These are phyloP conservation scores for Schwanniomyces yamadae DNA, from an alignment of 805 yeast genomes.

Conservation along the genomic window DNA sequence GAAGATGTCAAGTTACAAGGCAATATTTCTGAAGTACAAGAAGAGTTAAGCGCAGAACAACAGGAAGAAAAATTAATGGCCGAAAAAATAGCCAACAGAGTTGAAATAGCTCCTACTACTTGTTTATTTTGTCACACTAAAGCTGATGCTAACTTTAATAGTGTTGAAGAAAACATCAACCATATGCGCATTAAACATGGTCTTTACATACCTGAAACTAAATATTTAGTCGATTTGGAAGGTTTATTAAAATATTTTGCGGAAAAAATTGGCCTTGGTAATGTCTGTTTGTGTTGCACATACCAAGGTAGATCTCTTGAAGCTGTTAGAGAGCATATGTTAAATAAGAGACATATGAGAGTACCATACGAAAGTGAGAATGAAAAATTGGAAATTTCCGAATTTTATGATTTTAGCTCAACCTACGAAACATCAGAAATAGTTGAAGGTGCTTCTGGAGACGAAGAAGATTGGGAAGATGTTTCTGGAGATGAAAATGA, in stretches of 20 bases:
- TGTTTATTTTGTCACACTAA: slow-evolving; percentile 52
- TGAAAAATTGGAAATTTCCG: slow-evolving; percentile 72
- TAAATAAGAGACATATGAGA: slow-evolving; percentile 80
- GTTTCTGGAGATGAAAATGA: slow-evolving; percentile 28
- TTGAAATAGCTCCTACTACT: slow-evolving; percentile 47
- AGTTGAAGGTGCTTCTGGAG: slow-evolving; percentile 11
- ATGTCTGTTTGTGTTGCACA: slow-evolving; percentile 76
- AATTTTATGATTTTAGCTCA: slow-evolving; percentile 80
- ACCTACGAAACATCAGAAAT: slow-evolving; percentile 43
- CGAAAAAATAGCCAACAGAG: slow-evolving; percentile 44
- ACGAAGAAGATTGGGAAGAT: slow-evolving; percentile 42
- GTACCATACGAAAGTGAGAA: slow-evolving; percentile 83
- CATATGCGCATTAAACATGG: slow-evolving; percentile 86
- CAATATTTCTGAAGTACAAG: neutral
- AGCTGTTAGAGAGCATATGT: slow-evolving; percentile 87
- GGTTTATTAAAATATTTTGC: slow-evolving; percentile 78
- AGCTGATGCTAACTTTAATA: slow-evolving; percentile 28
- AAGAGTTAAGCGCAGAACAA: slow-evolving; percentile 20
- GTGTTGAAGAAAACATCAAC: slow-evolving; percentile 46
- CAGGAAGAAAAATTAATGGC: slow-evolving; percentile 43
- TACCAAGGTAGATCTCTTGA: slow-evolving; percentile 84
- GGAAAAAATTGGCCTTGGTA: slow-evolving; percentile 79
- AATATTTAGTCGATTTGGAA: slow-evolving; percentile 60
- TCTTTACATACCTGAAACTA: slow-evolving; percentile 79
- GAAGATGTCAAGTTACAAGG: slow-evolving; percentile 1